phyloP scores from a whole-genome alignment of 179 eudicot genomes.

The Vitellaria paradoxa region DNA sequence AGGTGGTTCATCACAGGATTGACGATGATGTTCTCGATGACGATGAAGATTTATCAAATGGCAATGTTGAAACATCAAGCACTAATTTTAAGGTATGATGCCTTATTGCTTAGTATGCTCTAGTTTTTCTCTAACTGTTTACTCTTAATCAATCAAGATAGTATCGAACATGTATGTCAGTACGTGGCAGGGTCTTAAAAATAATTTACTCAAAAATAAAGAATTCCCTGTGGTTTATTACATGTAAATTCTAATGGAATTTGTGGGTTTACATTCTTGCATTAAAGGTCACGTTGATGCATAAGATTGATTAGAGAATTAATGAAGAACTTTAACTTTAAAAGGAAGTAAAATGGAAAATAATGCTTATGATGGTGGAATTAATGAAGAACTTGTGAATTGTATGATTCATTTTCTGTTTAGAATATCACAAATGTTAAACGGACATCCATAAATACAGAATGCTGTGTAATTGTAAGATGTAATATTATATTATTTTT shows the following conservation, averaged over 20 bases:
- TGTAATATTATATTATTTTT: not conserved
- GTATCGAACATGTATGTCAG: not conserved
- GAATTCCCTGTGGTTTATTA: not conserved
- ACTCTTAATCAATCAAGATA: not conserved
- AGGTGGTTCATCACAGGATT: constrained; percentile 40
- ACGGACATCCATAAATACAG: too few relatives aligned
- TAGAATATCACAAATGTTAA: too few relatives aligned
- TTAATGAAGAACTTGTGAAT: not conserved
- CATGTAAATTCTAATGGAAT: not conserved
- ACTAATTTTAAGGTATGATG: constrained; percentile 41
- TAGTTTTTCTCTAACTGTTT: not conserved
- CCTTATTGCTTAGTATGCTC: not conserved
- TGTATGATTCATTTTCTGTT: not conserved
- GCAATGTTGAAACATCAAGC: constrained; percentile 28
- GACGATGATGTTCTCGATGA: constrained; percentile 74
- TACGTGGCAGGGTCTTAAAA: not conserved
- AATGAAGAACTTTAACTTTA: not conserved
- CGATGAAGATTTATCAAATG: constrained; percentile 43
- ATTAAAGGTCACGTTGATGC: too few relatives aligned
- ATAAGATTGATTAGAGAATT: not conserved
- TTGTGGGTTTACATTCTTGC: not conserved
- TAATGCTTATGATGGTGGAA: not conserved
- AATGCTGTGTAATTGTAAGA: too few relatives aligned
- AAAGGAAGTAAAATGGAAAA: too few relatives aligned
- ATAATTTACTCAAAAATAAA: not conserved